Evolutionary conservation across 2,329 filamentous ascomycete genomes (phyloP), one percentile per base, ranked within the genome.

Genomic region (Aciculosporium take): DNA sequence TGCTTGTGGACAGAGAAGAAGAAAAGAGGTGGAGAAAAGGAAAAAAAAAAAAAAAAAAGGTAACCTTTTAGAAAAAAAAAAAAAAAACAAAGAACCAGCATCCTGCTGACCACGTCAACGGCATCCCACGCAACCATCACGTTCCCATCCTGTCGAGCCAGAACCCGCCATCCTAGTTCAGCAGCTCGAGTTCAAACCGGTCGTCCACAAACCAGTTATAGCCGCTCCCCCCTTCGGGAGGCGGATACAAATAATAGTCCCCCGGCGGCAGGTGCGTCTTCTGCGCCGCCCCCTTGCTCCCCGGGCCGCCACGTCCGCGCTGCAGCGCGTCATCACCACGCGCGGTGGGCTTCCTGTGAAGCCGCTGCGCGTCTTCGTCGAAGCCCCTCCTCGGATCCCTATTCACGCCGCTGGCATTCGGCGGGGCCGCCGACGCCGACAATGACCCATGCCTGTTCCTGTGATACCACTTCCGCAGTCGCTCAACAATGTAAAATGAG

Each of bases 401-500:
- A 23, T 7, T 6, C 12, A 10, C 25, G 15, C 9, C n/a, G n/a
- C n/a, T n/a, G n/a, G 7, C 30, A 34, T 17, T 4, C 7, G 38
- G n/a, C 29, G n/a, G 24, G 7, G 10, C 9, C 9, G 9, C 9
- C 17, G 41, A 18, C 5, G 37, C 17, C 18, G 41, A 27, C 8
- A 18, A 33, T 15, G 37, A 17, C 15, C 29, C 29, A 24, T 43
- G 29, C 24, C 25, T 33, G 23, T 43, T 18, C 30, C 28, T 15
- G 10, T 39, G 24, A 15, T 29, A 43, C 41, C 41, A 43, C 13
- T 39, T 34, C 36, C 25, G 34, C 35, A 43, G 30, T 24, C 39
- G 41, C 28, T 43, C 24, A 8, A 43, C n/a, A 20, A 43, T 30
- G 5, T 23, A 17, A 18, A 43, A 43, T 3, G 41, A 39, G 20